Percentiles rank a stretch among this genome's conserved stretches.
Evolutionary conservation across 2,329 filamentous ascomycete genomes (phyloP).

Genomic region (Aspergillus sergii): DNA sequence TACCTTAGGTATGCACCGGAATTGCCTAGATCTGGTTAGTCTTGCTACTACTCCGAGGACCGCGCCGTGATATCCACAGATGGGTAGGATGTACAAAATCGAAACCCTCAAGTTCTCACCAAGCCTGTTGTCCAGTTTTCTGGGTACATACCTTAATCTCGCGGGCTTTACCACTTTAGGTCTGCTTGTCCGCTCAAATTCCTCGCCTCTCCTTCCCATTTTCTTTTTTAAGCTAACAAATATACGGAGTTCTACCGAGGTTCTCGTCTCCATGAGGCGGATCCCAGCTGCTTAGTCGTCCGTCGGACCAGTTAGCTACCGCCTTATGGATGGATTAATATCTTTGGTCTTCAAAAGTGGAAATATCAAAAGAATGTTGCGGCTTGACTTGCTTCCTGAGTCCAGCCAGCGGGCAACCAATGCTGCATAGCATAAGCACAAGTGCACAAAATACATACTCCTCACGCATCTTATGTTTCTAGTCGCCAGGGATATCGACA

Average conservation of each 20-base stretch:
- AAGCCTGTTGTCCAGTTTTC: background rate
- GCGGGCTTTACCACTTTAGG: background rate
- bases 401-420: background rate
- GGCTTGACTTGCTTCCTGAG: background rate
- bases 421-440: background rate
- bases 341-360: no score
- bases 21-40: background rate
- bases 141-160: background rate
- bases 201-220: background rate
- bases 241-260: background rate
- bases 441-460: background rate
- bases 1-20: background rate
- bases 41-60: background rate
- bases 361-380: no score
- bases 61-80: background rate
- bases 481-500: background rate
- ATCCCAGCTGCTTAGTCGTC: background rate
- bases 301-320: background rate
- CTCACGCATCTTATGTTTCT: background rate
- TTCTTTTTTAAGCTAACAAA: background rate
- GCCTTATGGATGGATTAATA: no score
- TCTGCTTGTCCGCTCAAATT: background rate
- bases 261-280: background rate
- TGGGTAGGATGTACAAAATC: background rate
- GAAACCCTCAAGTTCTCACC: background rate